These are phyloP conservation scores for Brassica hybrid DNA, from an alignment of 441 rosid species.

Conservation along the genomic window DNA sequence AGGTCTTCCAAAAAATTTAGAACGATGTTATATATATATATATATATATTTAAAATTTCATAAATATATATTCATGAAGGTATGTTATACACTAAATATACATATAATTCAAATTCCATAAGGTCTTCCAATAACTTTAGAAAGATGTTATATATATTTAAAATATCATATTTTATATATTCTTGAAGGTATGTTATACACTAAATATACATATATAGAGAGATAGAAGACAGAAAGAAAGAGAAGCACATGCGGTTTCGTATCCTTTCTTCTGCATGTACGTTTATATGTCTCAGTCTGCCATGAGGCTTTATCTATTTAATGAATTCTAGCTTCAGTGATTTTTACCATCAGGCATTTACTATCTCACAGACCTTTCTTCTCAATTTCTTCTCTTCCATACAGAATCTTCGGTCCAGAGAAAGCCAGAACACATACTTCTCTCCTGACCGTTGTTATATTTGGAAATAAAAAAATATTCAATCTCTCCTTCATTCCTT, in stretches of 20 bases:
- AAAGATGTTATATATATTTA: too few species aligned
- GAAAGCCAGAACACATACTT: slow-evolving; percentile 14
- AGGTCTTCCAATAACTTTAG: too few species aligned
- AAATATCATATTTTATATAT: too few species aligned
- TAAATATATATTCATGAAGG: too few species aligned
- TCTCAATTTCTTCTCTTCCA: slow-evolving; percentile 4
- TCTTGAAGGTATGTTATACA: too few species aligned
- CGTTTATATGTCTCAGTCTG: slow-evolving; percentile 16
- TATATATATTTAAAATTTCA: too few species aligned
- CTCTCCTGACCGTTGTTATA: slow-evolving; percentile 23
- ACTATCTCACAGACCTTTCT: background rate
- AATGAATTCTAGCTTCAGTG: slow-evolving; percentile 13
- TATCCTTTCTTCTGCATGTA: slow-evolving; percentile 15
- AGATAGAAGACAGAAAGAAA: background rate
- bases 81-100: too few species aligned
- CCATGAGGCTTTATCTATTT: slow-evolving; percentile 19
- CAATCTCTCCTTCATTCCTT: slow-evolving; percentile 9
- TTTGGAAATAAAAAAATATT: background rate
- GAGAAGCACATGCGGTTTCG: slow-evolving; percentile 24
- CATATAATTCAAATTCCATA: too few species aligned
- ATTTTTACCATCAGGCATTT: background rate
- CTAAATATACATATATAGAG: background rate
- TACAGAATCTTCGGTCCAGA: slow-evolving; percentile 20
- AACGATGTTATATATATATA: too few species aligned
- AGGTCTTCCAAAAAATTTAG: too few species aligned